Evolutionary conservation across 1,284 basidiomycete species (phyloP).

Genomic region (Cutaneotrichosporon cutaneum): DNA sequence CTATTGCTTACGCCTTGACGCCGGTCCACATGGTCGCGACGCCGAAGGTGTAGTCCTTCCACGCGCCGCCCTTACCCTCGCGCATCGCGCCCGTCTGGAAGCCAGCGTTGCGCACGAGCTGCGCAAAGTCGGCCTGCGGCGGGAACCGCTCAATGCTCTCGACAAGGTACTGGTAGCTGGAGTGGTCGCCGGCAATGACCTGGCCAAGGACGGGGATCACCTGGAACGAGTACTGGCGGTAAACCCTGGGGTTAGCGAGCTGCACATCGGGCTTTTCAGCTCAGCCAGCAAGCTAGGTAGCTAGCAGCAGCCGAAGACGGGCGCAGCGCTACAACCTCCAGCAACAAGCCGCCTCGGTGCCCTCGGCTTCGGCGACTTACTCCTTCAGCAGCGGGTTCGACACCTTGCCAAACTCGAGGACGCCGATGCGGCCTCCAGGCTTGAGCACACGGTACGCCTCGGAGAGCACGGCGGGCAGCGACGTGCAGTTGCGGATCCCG

Average conservation of each 20-base stretch:
- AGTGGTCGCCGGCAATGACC: slow-evolving; percentile 90
- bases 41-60: slow-evolving; percentile 81
- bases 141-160: slow-evolving; percentile 97
- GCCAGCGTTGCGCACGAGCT: slow-evolving; percentile 70
- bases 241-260: no score
- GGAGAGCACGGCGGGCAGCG: slow-evolving; percentile 78
- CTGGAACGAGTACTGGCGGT: slow-evolving; percentile 95
- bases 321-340: no score
- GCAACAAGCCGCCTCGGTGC: no score
- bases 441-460: slow-evolving; percentile 95
- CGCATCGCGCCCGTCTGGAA: slow-evolving; percentile 69
- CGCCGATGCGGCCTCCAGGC: slow-evolving; percentile 93
- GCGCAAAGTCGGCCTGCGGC: slow-evolving; percentile 80
- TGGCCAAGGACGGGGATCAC: slow-evolving; percentile 93
- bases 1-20: slow-evolving; percentile 60
- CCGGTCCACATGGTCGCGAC: slow-evolving; percentile 81
- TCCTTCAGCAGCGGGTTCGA: slow-evolving; percentile 80
- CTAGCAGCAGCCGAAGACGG: no score
- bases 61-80: slow-evolving; percentile 80
- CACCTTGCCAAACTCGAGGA: slow-evolving; percentile 95
- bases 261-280: no score
- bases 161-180: slow-evolving; percentile 95
- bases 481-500: slow-evolving; percentile 97
- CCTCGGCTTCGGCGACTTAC: no score
- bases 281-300: no score